Percentiles rank a stretch among this genome's conserved stretches.
phyloP scores from a whole-genome alignment of 169 alveolate species.

The Babesia ovis region DNA sequence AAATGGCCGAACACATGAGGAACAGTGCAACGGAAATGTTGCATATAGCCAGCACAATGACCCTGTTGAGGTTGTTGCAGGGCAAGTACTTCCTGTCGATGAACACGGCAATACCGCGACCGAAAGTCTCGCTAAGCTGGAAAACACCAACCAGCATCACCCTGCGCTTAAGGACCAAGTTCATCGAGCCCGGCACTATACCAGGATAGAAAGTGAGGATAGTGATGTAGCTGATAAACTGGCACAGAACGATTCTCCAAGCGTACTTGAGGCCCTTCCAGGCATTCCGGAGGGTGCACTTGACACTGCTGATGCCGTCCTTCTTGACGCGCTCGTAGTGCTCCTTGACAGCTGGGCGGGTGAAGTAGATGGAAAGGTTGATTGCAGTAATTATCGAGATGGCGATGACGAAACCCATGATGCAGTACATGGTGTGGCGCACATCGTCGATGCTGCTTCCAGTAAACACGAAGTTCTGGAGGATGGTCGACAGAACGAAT shows the following conservation, averaged over 20 bases:
- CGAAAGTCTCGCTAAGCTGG: constrained; percentile 36
- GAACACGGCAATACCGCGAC: constrained; percentile 32
- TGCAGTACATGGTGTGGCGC: constrained; percentile 13
- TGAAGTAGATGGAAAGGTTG: constrained; percentile 23
- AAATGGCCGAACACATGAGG: constrained; percentile 14
- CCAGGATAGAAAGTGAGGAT: constrained; percentile 40
- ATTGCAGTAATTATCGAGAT: constrained; percentile 15
- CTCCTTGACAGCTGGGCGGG: constrained; percentile 6
- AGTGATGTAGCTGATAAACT: constrained; percentile 24
- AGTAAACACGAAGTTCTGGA: constrained; percentile 15
- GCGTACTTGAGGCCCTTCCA: constrained; percentile 31
- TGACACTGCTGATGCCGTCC: constrained; percentile 30
- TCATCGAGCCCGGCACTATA: constrained; percentile 16
- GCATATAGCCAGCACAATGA: constrained; percentile 5
- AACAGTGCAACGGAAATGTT: constrained; percentile 14
- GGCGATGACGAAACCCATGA: constrained; percentile 9
- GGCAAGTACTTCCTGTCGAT: constrained; percentile 20
- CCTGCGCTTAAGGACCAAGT: not conserved
- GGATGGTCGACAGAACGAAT: constrained; percentile 14
- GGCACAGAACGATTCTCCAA: constrained; percentile 27
- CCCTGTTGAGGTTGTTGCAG: constrained; percentile 33
- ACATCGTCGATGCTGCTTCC: not conserved
- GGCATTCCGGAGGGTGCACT: constrained; percentile 37
- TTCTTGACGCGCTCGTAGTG: constrained; percentile 17
- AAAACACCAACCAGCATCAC: constrained; percentile 34